Percentiles rank a stretch among this genome's conserved stretches.
These are phyloP conservation scores for Xylariaceae sp. DNA, from an alignment of 2,329 filamentous ascomycete species.

Conservation along the genomic window DNA sequence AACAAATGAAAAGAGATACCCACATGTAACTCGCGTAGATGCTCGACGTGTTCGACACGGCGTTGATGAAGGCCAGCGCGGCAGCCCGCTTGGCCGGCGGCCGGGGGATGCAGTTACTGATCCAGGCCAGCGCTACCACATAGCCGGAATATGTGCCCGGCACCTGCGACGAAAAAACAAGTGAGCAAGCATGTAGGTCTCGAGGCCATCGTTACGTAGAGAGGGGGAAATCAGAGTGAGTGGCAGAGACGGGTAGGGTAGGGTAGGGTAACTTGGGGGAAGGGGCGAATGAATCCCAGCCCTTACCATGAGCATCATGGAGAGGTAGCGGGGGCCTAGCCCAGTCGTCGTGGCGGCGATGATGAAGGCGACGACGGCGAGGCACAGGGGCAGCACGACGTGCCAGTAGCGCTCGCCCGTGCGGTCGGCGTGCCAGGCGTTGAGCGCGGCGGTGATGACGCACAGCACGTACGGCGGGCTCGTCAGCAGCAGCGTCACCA, in stretches of 20 bases:
- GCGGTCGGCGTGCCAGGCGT: constrained; percentile 63
- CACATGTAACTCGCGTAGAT: constrained; percentile 50
- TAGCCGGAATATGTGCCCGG: constrained; percentile 58
- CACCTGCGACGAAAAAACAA: constrained; percentile 25
- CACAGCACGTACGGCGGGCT: constrained; percentile 58
- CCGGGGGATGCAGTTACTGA: constrained; percentile 65
- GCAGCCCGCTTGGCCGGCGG: constrained; percentile 66
- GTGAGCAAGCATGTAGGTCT: constrained; percentile 1
- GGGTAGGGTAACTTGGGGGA: no score
- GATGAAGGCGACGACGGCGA: constrained; percentile 59
- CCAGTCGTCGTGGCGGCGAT: constrained; percentile 56
- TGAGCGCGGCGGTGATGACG: constrained; percentile 53
- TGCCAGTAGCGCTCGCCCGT: constrained; percentile 67
- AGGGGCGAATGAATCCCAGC: no score
- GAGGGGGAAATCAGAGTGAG: no score
- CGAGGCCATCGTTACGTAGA: no score
- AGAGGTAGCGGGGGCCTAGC: constrained; percentile 56
- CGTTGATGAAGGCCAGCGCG: constrained; percentile 69
- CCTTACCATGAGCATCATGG: constrained; percentile 64
- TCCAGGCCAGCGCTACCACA: constrained; percentile 66
- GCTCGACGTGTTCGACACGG: constrained; percentile 58
- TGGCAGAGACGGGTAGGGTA: no score
- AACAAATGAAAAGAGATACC: no score
- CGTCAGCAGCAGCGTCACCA: constrained; percentile 55
- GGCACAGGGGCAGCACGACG: constrained; percentile 51